Percentiles rank a stretch among this genome's conserved stretches.
Conservation (phyloP, 768 basidiomycete species). For the Termitomyces bulborhizus region DNA sequence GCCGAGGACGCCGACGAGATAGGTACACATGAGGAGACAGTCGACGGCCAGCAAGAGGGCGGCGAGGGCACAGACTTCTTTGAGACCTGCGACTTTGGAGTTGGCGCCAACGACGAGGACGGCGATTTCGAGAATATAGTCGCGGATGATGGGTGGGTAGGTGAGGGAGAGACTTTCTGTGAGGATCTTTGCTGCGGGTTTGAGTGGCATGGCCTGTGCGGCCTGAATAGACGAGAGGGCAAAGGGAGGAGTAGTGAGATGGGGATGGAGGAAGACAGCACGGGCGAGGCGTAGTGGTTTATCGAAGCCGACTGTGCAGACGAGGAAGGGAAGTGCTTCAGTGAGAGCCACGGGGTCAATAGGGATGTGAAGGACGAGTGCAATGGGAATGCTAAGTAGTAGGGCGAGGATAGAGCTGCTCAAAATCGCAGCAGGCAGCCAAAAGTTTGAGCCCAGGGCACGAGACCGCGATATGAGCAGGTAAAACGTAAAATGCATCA, state of each 20-base stretch:
- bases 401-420: constrained; percentile 79
- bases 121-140: constrained; percentile 89
- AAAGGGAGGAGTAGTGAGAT: constrained; percentile 38
- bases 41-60: constrained; percentile 84
- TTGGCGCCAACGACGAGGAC: constrained; percentile 86
- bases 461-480: constrained; percentile 86
- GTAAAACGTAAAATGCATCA: constrained; percentile 96
- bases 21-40: constrained; percentile 84
- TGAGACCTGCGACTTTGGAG: constrained; percentile 80
- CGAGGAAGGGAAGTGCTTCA: constrained; percentile 95
- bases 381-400: constrained; percentile 76
- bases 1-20: constrained; percentile 83
- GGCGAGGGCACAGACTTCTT: constrained; percentile 92
- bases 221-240: constrained; percentile 17
- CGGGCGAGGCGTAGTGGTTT: constrained; percentile 91
- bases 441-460: constrained; percentile 65
- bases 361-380: constrained; percentile 67
- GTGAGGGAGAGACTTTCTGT: constrained; percentile 75
- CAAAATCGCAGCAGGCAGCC: constrained; percentile 62
- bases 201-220: constrained; percentile 36
- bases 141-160: constrained; percentile 81
- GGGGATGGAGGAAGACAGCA: constrained; percentile 83
- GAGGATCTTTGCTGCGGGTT: constrained; percentile 79
- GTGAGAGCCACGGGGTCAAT: constrained; percentile 91
- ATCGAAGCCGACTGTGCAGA: constrained; percentile 97